Base-by-base conservation (phyloP, 768 basidiomycete species). In the Mycena metata region DNA sequence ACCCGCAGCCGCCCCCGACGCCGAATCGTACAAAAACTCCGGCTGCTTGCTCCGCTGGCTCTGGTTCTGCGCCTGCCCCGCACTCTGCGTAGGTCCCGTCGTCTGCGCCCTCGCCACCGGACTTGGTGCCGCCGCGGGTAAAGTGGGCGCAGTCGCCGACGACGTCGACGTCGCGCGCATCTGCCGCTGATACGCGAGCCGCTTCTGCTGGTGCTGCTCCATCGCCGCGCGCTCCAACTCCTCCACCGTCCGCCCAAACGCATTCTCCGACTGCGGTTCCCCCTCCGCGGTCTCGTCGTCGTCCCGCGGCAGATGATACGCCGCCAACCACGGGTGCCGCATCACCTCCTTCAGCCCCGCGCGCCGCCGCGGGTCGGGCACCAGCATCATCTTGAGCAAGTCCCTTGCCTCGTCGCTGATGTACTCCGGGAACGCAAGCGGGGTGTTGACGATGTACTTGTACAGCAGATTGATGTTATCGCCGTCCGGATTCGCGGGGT, bases 391-490 rank as follows among this genome's bases (percentile, higher is more conserved):
- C 62, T 89, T 85, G 9, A 99, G 85, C 21, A 99, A 85, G 75
- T 96, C 90, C 56, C 95, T 86, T 36, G 96, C 96, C 64, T 91
- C 89, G 11, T 85, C 76, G 7, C 95, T 94, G 74, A 98, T 90
- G 79, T 97, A 97, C 51, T 97, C 95, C n/a, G 96, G 97, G 84
- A 99, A 98, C 24, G 95, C 93, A 67, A 99, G 90, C 12, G 94
- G 93, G 1, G 98, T 99, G 83, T 91, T 96, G 81, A 99, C 92
- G 80, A 99, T 99, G 82, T 99, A 99, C 78, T 94, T 95, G 89
- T 99, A 99, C 52, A 99, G 83, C 7, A 99, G 88, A 76, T 99
- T 99, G 84, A 99, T 99, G 83, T 99, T 99, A 83, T 99, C 97
- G 66, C 98, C 98, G 63, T 99, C 98, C 5, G 98, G 98, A 78